A percentile compares a stretch with the other conserved stretches of the same genome.
Conservation (phyloP, 73 alveolate species). For the Paramecium tetraurelia region DNA sequence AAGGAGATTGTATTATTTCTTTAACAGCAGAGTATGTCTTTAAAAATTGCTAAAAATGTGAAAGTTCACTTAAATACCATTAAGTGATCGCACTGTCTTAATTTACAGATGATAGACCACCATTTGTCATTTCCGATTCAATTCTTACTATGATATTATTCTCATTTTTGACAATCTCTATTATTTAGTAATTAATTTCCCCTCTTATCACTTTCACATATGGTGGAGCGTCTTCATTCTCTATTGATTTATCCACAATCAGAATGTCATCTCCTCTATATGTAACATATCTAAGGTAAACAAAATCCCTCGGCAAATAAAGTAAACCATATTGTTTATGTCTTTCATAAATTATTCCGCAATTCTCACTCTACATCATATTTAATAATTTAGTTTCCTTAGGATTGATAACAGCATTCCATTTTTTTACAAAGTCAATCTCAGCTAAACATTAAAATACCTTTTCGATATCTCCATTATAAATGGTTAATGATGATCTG, state of each 20-base stretch:
- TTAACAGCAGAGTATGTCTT: background rate
- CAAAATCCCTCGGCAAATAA: slow-evolving; percentile 59
- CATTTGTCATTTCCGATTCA: slow-evolving; percentile 35
- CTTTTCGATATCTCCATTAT: background rate
- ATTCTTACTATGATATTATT: background rate
- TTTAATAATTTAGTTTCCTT: slow-evolving; percentile 28
- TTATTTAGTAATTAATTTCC: slow-evolving; percentile 13
- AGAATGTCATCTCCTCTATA: background rate
- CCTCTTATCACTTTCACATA: slow-evolving; percentile 50
- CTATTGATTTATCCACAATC: slow-evolving; percentile 56
- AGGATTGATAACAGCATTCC: slow-evolving; percentile 29
- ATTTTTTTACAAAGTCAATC: slow-evolving; percentile 22
- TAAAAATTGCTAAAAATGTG: background rate
- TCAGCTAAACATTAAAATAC: slow-evolving; percentile 21
- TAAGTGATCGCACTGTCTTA: slow-evolving; percentile 16
- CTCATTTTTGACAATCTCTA: background rate
- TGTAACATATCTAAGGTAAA: slow-evolving; percentile 37
- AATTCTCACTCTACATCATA: slow-evolving; percentile 43
- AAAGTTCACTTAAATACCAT: background rate
- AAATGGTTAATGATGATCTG: background rate
- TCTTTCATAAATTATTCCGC: slow-evolving; percentile 50
- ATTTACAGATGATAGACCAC: slow-evolving; percentile 15
- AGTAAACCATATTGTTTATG: slow-evolving; percentile 51
- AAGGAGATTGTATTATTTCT: slow-evolving; percentile 6
- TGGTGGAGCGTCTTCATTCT: slow-evolving; percentile 32